These are phyloP conservation scores for Aspergillus unguis DNA, from an alignment of 2,329 filamentous ascomycete genomes.

Conservation along the genomic window DNA sequence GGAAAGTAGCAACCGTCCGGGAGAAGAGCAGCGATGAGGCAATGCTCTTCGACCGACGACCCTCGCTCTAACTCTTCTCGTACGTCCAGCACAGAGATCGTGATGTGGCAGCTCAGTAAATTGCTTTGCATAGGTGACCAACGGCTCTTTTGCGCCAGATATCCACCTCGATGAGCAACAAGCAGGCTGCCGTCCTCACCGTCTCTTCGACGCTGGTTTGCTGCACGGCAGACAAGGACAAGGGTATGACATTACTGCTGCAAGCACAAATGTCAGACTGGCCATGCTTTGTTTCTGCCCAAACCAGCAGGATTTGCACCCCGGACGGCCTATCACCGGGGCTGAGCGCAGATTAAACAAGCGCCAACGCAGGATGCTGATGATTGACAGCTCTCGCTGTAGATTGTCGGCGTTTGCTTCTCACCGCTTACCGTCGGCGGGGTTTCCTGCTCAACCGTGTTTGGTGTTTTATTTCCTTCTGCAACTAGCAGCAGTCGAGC, in stretches of 20 bases:
- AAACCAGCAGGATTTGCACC: conserved; percentile 15
- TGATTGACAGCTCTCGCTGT: conserved; percentile 13
- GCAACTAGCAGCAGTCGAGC: conserved; percentile 1
- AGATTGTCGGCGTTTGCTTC: conserved; percentile 5
- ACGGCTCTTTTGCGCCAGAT: not conserved
- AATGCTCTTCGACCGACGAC: too few species aligned
- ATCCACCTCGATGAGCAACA: not conserved
- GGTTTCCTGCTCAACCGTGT: not conserved
- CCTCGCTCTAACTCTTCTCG: too few species aligned
- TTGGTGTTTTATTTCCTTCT: not conserved
- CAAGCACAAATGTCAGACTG: conserved; percentile 10
- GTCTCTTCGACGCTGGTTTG: conserved; percentile 17
- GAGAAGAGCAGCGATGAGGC: not conserved
- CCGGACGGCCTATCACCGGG: conserved; percentile 12
- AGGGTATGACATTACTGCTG: conserved; percentile 14
- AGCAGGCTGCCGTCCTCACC: conserved; percentile 18
- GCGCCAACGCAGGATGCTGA: conserved; percentile 13
- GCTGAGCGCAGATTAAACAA: conserved; percentile 14
- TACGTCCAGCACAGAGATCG: too few species aligned
- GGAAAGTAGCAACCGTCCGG: too few species aligned
- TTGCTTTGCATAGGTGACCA: not conserved
- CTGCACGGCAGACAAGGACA: conserved; percentile 22
- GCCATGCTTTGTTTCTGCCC: conserved; percentile 23
- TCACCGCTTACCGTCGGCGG: conserved; percentile 16
- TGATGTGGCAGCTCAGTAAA: too few species aligned